Conservation (phyloP, 495 filamentous ascomycete species). For the Pseudomonodictys pantanalensis region DNA sequence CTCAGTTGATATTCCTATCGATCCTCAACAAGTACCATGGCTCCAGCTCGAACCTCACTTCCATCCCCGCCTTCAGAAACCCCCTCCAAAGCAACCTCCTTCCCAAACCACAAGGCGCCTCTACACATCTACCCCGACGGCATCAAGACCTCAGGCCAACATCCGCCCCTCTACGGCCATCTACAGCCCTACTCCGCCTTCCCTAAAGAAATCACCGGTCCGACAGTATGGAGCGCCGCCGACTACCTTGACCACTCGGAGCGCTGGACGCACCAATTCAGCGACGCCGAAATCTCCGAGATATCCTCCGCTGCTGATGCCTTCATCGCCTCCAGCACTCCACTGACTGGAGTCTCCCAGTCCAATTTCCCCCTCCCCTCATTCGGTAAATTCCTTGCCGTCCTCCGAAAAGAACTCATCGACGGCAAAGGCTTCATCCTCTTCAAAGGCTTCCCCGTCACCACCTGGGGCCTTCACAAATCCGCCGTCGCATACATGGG, state of each 20-base stretch:
- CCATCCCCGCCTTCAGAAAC: background rate
- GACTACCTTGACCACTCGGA: constrained; percentile 68
- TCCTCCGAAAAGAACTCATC: constrained; percentile 65
- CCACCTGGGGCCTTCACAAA: constrained; percentile 74
- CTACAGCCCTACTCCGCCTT: constrained; percentile 69
- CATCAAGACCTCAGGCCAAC: constrained; percentile 72
- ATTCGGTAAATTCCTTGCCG: constrained; percentile 53
- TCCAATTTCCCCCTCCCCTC: constrained; percentile 65
- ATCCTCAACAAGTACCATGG: constrained; percentile 6
- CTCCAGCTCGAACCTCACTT: constrained; percentile 17
- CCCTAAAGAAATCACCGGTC: constrained; percentile 68
- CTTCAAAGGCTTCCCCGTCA: constrained; percentile 79
- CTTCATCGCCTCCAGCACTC: constrained; percentile 60
- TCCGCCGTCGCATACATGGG: constrained; percentile 87
- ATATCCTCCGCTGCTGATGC: constrained; percentile 63
- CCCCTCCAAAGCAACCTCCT: constrained; percentile 9
- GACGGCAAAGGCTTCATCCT: constrained; percentile 86
- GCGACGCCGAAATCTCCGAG: constrained; percentile 63
- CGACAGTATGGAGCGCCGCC: constrained; percentile 74
- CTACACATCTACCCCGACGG: constrained; percentile 42
- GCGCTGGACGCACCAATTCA: constrained; percentile 74
- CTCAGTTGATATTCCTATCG: background rate
- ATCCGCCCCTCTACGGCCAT: constrained; percentile 65
- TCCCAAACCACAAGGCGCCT: constrained; percentile 29
- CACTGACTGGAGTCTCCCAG: constrained; percentile 74